These are phyloP conservation scores for Lipomyces sp. DNA, from an alignment of 805 yeast species.

Conservation along the genomic window DNA sequence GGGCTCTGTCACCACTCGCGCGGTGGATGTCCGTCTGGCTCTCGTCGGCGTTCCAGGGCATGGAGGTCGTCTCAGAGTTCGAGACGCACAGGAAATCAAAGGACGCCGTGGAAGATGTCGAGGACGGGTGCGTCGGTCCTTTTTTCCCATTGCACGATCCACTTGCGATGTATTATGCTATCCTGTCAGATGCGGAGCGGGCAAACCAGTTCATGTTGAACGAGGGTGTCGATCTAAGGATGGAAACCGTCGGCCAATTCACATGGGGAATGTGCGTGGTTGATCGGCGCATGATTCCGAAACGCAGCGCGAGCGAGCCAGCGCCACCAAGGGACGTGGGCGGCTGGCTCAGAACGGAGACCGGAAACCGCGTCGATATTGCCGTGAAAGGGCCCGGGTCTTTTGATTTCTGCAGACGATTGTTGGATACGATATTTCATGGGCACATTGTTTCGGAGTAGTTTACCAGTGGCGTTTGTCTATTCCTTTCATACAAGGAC, in stretches of 20 bases:
- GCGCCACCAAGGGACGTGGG: slow-evolving; percentile 21
- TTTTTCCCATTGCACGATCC: slow-evolving; percentile 41
- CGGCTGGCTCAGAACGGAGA: slow-evolving; percentile 30
- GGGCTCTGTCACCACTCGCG: slow-evolving; percentile 34
- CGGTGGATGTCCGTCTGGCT: slow-evolving; percentile 40
- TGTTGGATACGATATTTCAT: slow-evolving; percentile 27
- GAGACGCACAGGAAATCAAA: slow-evolving; percentile 18
- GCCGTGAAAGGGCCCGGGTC: slow-evolving; percentile 31
- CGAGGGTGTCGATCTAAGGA: slow-evolving; percentile 37
- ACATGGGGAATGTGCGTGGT: slow-evolving; percentile 39
- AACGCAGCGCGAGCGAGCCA: slow-evolving; percentile 23
- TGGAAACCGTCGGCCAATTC: slow-evolving; percentile 43
- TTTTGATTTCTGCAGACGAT: slow-evolving; percentile 24
- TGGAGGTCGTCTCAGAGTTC: slow-evolving; percentile 17
- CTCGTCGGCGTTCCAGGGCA: slow-evolving; percentile 31
- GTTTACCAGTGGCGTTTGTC: too few relatives aligned
- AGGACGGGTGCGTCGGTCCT: slow-evolving; percentile 16
- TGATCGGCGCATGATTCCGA: slow-evolving; percentile 37
- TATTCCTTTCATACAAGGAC: too few relatives aligned
- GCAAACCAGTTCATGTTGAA: slow-evolving; percentile 12
- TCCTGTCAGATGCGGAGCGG: slow-evolving; percentile 23
- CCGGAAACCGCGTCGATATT: slow-evolving; percentile 32
- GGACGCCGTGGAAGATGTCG: slow-evolving; percentile 7
- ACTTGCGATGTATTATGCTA: slow-evolving; percentile 39
- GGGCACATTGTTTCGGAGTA: too few relatives aligned